These are phyloP conservation scores for Starmerella bombicola DNA, from an alignment of 805 yeast species.

Conservation along the genomic window DNA sequence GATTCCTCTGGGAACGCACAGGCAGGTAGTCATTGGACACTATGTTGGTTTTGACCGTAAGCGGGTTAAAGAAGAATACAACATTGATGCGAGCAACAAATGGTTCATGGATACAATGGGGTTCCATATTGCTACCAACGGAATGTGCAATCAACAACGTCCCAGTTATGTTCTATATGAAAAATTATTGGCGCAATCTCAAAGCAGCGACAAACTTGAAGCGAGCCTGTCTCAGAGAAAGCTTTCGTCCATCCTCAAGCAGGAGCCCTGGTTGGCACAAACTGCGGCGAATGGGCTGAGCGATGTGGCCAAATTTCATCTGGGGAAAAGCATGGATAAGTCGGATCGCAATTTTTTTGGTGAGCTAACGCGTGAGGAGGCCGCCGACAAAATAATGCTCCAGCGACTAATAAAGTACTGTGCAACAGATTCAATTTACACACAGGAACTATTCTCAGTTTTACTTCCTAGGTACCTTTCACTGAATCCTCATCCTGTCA, in stretches of 20 bases:
- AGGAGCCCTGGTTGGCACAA: slow-evolving; percentile 66
- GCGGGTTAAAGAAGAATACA: slow-evolving; percentile 71
- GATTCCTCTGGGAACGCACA: slow-evolving; percentile 56
- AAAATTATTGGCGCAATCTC: slow-evolving; percentile 1
- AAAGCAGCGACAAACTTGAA: neutral
- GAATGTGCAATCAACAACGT: slow-evolving; percentile 87
- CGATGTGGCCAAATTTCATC: slow-evolving; percentile 68
- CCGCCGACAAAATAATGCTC: slow-evolving; percentile 40
- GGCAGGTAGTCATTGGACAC: slow-evolving; percentile 71
- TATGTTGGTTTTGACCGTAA: slow-evolving; percentile 88
- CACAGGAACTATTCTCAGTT: slow-evolving; percentile 54
- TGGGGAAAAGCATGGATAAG: slow-evolving; percentile 57
- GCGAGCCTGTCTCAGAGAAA: slow-evolving; percentile 17
- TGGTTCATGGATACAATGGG: slow-evolving; percentile 88
- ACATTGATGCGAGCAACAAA: slow-evolving; percentile 49
- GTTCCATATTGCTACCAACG: slow-evolving; percentile 76
- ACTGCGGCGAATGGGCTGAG: slow-evolving; percentile 70
- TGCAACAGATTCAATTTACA: slow-evolving; percentile 68
- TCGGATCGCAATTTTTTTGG: slow-evolving; percentile 52
- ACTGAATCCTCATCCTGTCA: slow-evolving; percentile 85
- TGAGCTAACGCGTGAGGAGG: slow-evolving; percentile 39
- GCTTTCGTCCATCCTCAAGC: slow-evolving; percentile 38
- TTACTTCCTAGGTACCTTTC: slow-evolving; percentile 56
- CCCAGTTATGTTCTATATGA: slow-evolving; percentile 48
- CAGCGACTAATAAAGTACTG: slow-evolving; percentile 62